phyloP scores from a whole-genome alignment of 2,329 filamentous ascomycete genomes.

The Capronia coronata region DNA sequence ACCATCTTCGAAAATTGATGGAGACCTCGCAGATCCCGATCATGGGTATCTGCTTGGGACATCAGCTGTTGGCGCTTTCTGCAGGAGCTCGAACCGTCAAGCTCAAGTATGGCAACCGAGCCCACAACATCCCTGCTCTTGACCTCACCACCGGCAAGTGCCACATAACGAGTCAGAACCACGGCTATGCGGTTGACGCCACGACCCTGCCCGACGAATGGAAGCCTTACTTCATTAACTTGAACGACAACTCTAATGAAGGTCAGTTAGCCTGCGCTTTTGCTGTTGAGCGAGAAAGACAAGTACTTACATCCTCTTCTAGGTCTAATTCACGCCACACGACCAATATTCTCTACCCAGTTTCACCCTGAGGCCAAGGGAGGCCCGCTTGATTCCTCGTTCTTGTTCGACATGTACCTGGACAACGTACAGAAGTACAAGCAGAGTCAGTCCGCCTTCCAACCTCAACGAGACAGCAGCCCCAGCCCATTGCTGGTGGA shows the following conservation, averaged over 20 bases:
- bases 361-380: slow-evolving; percentile 99
- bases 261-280: slow-evolving; percentile 41
- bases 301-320: slow-evolving; percentile 18
- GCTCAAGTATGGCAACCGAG: slow-evolving; percentile 98
- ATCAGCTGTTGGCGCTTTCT: slow-evolving; percentile 89
- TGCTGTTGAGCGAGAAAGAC: slow-evolving; percentile 4
- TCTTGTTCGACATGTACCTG: slow-evolving; percentile 94
- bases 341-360: slow-evolving; percentile 96
- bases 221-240: slow-evolving; percentile 97
- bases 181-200: slow-evolving; percentile 91
- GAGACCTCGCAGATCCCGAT: slow-evolving; percentile 83
- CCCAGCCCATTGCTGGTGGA: slow-evolving; percentile 85
- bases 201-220: slow-evolving; percentile 75
- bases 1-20: slow-evolving; percentile 86
- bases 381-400: slow-evolving; percentile 89
- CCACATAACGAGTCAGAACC: slow-evolving; percentile 98
- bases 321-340: slow-evolving; percentile 86
- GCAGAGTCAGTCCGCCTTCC: slow-evolving; percentile 65
- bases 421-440: slow-evolving; percentile 87
- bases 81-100: slow-evolving; percentile 86
- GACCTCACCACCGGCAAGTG: slow-evolving; percentile 93
- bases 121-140: slow-evolving; percentile 94
- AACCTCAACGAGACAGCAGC: slow-evolving; percentile 71
- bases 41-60: slow-evolving; percentile 96
- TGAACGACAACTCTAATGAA: slow-evolving; percentile 97